Conservation (phyloP, 768 basidiomycete species). For the Hypholoma sublateritium region DNA sequence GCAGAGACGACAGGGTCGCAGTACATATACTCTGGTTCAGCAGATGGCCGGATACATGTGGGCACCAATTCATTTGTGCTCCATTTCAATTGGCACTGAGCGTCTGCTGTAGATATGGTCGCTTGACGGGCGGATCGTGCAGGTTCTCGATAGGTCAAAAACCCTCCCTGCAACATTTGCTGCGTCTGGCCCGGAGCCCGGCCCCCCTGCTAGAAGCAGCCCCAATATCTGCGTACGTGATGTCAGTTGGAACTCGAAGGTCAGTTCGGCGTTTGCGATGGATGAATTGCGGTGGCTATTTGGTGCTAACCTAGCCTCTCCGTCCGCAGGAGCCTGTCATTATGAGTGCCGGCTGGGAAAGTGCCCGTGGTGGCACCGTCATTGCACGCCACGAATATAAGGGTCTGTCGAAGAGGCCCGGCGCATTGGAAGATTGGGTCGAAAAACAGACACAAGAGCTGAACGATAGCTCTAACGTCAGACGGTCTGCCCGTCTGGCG, state of each 20-base stretch:
- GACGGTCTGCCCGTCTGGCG: conserved; percentile 25
- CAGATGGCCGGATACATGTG: conserved; percentile 84
- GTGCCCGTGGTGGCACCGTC: conserved; percentile 60
- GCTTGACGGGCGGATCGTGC: conserved; percentile 83
- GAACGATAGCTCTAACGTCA: conserved; percentile 19
- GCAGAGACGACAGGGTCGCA: conserved; percentile 86
- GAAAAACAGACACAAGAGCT: conserved; percentile 42
- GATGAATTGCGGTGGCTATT: not conserved
- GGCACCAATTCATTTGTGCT: not conserved
- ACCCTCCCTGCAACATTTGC: conserved; percentile 70
- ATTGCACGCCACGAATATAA: conserved; percentile 97
- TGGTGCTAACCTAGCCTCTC: not conserved
- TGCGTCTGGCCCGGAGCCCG: conserved; percentile 62
- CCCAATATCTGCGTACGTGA: conserved; percentile 74
- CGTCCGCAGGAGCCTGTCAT: conserved; percentile 73
- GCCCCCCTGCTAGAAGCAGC: conserved; percentile 26
- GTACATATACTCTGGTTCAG: conserved; percentile 93
- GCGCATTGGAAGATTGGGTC: conserved; percentile 71
- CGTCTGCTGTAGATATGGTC: conserved; percentile 76
- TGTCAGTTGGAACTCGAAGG: conserved; percentile 92
- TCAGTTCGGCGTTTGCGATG: conserved; percentile 21
- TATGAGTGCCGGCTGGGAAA: conserved; percentile 92
- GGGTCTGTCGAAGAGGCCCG: conserved; percentile 72
- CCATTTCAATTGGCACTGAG: not conserved
- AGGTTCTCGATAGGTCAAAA: conserved; percentile 79